Evolutionary conservation across 495 filamentous ascomycete species (phyloP).

Genomic region (Neurospora sp.): DNA sequence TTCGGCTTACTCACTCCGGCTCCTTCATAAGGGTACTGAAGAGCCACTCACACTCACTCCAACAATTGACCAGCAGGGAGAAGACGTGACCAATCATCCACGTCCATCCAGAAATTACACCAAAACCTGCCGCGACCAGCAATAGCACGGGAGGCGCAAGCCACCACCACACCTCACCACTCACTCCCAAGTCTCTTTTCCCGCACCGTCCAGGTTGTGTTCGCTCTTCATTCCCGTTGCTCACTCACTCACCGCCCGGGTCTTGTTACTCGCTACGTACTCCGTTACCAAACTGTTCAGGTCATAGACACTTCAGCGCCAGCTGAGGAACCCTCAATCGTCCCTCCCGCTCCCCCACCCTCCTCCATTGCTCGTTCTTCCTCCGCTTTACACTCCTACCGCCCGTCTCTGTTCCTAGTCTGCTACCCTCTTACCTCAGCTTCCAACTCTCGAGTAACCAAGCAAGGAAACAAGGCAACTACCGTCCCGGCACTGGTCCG

Average conservation of each 20-base stretch:
- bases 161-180: neutral
- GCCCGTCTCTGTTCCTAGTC: neutral
- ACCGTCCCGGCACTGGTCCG: neutral
- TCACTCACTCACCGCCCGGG: neutral
- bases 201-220: neutral
- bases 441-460: neutral
- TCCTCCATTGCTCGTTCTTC: neutral
- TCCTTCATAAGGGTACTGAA: neutral
- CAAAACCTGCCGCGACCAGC: neutral
- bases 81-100: neutral
- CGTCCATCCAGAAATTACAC: neutral
- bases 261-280: neutral
- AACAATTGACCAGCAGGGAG: neutral
- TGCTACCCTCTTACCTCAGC: neutral
- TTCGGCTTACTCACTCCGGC: neutral
- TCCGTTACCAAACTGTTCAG: neutral
- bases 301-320: neutral
- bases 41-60: neutral
- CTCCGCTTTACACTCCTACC: neutral
- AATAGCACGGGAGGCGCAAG: neutral
- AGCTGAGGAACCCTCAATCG: neutral
- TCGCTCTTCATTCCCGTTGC: neutral
- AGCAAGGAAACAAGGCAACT: neutral
- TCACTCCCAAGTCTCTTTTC: neutral
- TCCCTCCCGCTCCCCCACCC: neutral